phyloP scores from a whole-genome alignment of 2,329 filamentous ascomycete genomes.

The Cladorrhinum sp. region DNA sequence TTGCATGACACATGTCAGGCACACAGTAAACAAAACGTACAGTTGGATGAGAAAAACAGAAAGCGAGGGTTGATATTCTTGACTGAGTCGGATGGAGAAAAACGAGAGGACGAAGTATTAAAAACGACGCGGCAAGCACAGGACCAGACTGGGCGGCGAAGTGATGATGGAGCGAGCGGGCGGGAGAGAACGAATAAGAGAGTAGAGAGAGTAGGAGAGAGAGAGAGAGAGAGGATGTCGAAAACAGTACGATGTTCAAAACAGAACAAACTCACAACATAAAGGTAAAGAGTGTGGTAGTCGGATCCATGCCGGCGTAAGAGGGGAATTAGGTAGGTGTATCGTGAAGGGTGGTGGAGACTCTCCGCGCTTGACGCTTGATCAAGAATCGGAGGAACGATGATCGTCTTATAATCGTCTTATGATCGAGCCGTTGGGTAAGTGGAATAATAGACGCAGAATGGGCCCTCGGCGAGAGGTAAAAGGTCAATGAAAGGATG shows the following conservation, averaged over 20 bases:
- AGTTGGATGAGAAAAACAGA: background rate
- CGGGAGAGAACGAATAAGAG: constrained; percentile 21
- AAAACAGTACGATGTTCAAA: too few relatives aligned
- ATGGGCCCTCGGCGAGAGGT: background rate
- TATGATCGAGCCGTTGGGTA: background rate
- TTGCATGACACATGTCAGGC: background rate
- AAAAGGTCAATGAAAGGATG: constrained; percentile 27
- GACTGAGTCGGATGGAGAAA: background rate
- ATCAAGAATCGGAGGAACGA: background rate
- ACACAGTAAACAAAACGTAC: constrained; percentile 5
- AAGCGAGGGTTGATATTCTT: background rate
- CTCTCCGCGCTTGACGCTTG: constrained; percentile 23
- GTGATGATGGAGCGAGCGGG: constrained; percentile 15
- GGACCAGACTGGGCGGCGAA: constrained; percentile 18
- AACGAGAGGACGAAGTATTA: background rate
- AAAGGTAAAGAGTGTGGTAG: constrained; percentile 66
- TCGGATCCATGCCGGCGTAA: constrained; percentile 50
- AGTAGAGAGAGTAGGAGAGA: constrained; percentile 20
- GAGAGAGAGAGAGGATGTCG: constrained; percentile 10
- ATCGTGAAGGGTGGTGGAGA: background rate
- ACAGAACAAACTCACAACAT: constrained; percentile 55
- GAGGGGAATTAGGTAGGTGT: constrained; percentile 15
- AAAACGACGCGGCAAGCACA: constrained; percentile 12
- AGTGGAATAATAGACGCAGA: constrained; percentile 28
- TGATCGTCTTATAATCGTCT: constrained; percentile 23